These are phyloP conservation scores for Neurospora tetrasperma DNA, from an alignment of 495 filamentous ascomycete species.

Conservation along the genomic window DNA sequence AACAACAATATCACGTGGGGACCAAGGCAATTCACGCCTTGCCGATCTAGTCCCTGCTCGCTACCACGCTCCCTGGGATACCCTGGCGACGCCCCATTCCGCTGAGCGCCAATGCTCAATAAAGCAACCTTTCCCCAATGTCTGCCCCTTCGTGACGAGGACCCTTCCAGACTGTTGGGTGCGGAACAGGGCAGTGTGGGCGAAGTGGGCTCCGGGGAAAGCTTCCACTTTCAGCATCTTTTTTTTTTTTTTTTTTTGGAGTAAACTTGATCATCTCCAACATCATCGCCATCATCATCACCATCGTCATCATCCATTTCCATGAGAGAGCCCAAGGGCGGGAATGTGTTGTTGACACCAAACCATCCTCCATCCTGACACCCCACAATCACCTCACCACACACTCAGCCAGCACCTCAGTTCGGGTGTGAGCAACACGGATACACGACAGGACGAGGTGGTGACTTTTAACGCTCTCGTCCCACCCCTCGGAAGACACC, in stretches of 20 bases:
- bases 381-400: neutral
- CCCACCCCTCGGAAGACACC: neutral
- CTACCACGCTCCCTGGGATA: neutral
- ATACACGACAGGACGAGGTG: neutral
- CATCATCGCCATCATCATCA: too few species aligned
- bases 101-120: neutral
- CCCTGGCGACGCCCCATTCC: neutral
- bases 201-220: neutral
- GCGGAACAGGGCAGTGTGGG: neutral
- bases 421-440: neutral
- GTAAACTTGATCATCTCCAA: neutral
- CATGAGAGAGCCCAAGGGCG: neutral
- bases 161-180: neutral
- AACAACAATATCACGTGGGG: too few species aligned
- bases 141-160: neutral
- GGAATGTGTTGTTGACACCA: neutral
- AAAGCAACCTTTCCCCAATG: neutral
- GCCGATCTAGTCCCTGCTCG: neutral
- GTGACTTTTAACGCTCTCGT: neutral
- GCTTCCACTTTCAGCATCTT: neutral
- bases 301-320: neutral
- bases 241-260: too few species aligned
- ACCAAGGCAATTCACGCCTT: neutral
- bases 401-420: neutral
- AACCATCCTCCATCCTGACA: neutral